Evolutionary conservation across 73 alveolate species (phyloP).

Genomic region (Stentor coeruleus): DNA sequence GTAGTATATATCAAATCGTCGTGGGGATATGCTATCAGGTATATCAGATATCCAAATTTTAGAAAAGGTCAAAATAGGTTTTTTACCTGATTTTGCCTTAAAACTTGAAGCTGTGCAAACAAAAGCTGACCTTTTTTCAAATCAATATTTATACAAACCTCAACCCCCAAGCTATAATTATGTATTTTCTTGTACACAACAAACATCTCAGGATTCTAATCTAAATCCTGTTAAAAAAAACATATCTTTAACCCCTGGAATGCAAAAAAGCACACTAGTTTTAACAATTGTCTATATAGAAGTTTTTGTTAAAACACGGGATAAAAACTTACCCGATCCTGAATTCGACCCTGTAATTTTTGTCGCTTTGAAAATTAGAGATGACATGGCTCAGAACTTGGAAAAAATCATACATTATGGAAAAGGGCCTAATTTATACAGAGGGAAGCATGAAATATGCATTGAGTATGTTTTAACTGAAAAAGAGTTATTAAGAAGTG

Average conservation of each 20-base stretch:
- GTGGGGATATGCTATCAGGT: no score
- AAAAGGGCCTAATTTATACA: not conserved
- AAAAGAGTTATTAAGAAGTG: not conserved
- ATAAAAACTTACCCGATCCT: not conserved
- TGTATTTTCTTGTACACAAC: not conserved
- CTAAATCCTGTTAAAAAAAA: not conserved
- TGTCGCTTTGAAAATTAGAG: not conserved
- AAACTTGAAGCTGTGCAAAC: not conserved
- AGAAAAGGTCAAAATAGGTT: not conserved
- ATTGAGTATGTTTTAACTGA: not conserved
- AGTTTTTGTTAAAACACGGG: slow-evolving; percentile 4
- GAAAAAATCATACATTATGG: not conserved
- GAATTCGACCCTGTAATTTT: not conserved
- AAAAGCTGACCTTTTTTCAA: not conserved
- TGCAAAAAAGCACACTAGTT: not conserved
- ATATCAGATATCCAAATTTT: not conserved
- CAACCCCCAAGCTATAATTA: not conserved
- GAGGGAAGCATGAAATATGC: not conserved
- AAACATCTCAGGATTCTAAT: not conserved
- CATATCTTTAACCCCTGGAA: not conserved
- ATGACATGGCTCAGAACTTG: not conserved
- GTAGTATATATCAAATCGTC: no score
- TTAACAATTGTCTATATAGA: not conserved
- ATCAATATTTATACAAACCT: not conserved
- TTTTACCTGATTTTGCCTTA: slow-evolving; percentile 2